phyloP scores from a whole-genome alignment of 2,329 filamentous ascomycete genomes.

The Ambrosiella beaveri region DNA sequence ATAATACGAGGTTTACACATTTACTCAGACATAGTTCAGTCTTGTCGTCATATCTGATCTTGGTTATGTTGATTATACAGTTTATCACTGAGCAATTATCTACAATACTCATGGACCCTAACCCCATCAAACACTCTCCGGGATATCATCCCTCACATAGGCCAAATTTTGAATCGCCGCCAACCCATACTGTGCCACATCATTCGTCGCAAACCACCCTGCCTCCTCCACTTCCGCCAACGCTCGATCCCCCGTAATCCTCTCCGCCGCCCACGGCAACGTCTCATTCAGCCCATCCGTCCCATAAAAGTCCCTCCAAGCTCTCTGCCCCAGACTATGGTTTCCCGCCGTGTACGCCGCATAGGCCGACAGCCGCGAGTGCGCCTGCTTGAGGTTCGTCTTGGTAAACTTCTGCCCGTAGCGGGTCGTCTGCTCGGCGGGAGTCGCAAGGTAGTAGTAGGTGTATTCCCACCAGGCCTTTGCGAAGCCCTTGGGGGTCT shows the following conservation, averaged over 20 bases:
- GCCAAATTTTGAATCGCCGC: slow-evolving; percentile 39
- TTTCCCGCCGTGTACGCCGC: slow-evolving; percentile 28
- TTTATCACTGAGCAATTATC: neutral
- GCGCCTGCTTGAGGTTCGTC: slow-evolving; percentile 34
- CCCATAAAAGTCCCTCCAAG: slow-evolving; percentile 36
- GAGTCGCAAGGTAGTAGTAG: slow-evolving; percentile 35
- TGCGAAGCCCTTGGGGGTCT: slow-evolving; percentile 31
- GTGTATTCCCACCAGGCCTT: slow-evolving; percentile 43
- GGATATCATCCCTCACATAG: slow-evolving; percentile 17
- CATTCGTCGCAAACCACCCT: slow-evolving; percentile 39
- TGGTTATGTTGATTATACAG: neutral
- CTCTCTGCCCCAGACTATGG: slow-evolving; percentile 28
- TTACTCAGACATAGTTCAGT: neutral
- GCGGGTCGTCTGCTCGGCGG: slow-evolving; percentile 31
- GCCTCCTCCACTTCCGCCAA: slow-evolving; percentile 36
- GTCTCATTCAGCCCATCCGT: slow-evolving; percentile 28
- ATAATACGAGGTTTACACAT: no score
- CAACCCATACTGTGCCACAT: slow-evolving; percentile 37
- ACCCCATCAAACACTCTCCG: neutral
- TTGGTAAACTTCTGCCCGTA: slow-evolving; percentile 34
- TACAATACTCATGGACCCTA: neutral
- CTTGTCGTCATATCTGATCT: neutral
- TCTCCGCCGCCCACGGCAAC: slow-evolving; percentile 22
- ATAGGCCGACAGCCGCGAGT: slow-evolving; percentile 41
- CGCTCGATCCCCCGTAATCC: slow-evolving; percentile 27